Conservation (phyloP, 1,139 yeast species). For the Pichia sp. region DNA sequence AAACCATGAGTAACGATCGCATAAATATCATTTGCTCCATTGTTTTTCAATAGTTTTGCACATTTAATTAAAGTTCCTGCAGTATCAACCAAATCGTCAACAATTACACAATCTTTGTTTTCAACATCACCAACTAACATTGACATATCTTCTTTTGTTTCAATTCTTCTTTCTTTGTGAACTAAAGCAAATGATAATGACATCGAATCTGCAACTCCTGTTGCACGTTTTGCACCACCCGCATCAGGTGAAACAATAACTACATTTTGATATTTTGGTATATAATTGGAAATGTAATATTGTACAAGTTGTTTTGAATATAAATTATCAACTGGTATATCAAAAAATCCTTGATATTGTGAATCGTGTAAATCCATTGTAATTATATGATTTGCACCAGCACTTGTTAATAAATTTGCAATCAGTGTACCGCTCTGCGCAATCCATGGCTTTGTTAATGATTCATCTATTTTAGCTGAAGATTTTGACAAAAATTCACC, state of each 20-base stretch:
- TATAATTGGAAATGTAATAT: conserved; percentile 66
- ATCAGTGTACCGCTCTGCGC: conserved; percentile 92
- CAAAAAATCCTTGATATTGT: conserved; percentile 90
- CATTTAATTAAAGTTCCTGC: conserved; percentile 90
- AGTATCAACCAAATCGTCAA: conserved; percentile 93
- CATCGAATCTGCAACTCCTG: conserved; percentile 84
- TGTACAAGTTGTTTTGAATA: conserved; percentile 80
- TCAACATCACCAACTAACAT: conserved; percentile 93
- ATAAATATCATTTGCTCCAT: conserved; percentile 81
- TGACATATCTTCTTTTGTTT: conserved; percentile 21
- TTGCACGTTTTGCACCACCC: conserved; percentile 96
- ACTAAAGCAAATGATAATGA: conserved; percentile 90
- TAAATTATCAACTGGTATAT: conserved; percentile 86
- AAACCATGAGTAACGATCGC: conserved; percentile 92
- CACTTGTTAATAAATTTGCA: conserved; percentile 81
- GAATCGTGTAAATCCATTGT: conserved; percentile 98
- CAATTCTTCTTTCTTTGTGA: conserved; percentile 84
- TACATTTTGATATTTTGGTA: conserved; percentile 69
- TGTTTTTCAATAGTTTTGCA: conserved; percentile 83
- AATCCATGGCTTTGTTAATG: conserved; percentile 76
- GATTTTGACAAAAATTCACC: conserved; percentile 15
- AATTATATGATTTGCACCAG: conserved; percentile 94
- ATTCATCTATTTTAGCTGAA: conserved; percentile 39
- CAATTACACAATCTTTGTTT: conserved; percentile 73
- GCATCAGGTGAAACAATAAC: conserved; percentile 94